A percentile compares a stretch with the other conserved stretches of the same genome.
These are phyloP conservation scores for Fraxinus pennsylvanica DNA, from an alignment of 257 asterid species.

Conservation along the genomic window DNA sequence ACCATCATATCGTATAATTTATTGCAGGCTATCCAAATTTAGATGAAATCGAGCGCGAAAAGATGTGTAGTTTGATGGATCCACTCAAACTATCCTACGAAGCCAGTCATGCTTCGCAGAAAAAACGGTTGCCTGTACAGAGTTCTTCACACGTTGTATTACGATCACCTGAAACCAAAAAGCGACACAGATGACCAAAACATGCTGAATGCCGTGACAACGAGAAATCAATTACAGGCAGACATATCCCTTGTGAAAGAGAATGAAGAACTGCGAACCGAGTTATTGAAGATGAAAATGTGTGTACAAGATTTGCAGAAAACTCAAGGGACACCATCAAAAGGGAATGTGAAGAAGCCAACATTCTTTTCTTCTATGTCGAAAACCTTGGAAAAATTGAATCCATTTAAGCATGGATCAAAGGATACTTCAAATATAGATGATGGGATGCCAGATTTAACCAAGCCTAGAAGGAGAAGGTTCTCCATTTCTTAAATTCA, in stretches of 20 bases:
- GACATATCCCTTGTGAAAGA: slow-evolving; percentile 72
- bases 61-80: slow-evolving; percentile 92
- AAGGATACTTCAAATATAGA: slow-evolving; percentile 72
- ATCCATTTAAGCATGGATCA: slow-evolving; percentile 83
- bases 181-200: slow-evolving; percentile 60
- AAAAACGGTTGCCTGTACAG: slow-evolving; percentile 88
- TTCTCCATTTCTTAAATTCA: slow-evolving; percentile 69
- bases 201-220: slow-evolving; percentile 47
- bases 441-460: slow-evolving; percentile 56
- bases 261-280: slow-evolving; percentile 77
- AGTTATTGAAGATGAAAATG: slow-evolving; percentile 87
- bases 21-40: slow-evolving; percentile 71
- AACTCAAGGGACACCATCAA: slow-evolving; percentile 43
- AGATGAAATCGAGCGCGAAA: slow-evolving; percentile 92
- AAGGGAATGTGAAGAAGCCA: slow-evolving; percentile 33
- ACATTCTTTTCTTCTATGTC: slow-evolving; percentile 84
- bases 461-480: slow-evolving; percentile 93
- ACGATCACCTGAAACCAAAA: slow-evolving; percentile 75
- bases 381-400: slow-evolving; percentile 73
- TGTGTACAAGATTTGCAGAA: slow-evolving; percentile 65
- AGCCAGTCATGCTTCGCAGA: slow-evolving; percentile 93
- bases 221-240: slow-evolving; percentile 66
- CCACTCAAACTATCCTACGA: slow-evolving; percentile 83
- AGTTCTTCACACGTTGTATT: slow-evolving; percentile 91
- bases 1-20: background rate